Evolutionary conservation across 768 basidiomycete species (phyloP).

Genomic region (Termitomyces sp.): DNA sequence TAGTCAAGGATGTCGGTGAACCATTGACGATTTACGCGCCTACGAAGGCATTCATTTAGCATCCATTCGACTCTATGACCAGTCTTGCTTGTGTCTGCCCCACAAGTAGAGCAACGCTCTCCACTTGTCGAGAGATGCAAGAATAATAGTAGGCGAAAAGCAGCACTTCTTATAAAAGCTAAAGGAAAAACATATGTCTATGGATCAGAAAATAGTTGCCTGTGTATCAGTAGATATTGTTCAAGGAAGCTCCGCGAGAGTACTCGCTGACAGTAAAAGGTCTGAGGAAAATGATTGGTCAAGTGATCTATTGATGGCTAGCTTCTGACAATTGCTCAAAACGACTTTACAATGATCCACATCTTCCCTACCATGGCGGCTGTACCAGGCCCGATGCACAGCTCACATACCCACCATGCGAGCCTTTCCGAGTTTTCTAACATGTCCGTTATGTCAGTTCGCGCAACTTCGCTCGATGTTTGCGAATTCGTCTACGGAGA

Average conservation of each 20-base stretch:
- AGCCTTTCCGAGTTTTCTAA: conserved; percentile 16
- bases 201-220: background rate
- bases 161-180: too few species aligned
- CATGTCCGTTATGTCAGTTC: conserved; percentile 39
- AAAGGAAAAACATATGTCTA: background rate
- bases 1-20: too few species aligned
- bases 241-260: background rate
- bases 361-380: background rate
- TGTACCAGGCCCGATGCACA: background rate
- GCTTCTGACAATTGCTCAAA: too few species aligned
- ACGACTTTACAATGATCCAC: too few species aligned
- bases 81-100: too few species aligned
- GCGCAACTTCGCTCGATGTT: conserved; percentile 62
- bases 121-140: background rate
- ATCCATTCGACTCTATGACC: background rate
- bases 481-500: conserved; percentile 70
- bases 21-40: too few species aligned
- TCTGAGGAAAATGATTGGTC: background rate
- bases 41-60: background rate
- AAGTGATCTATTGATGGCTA: background rate
- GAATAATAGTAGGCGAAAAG: background rate
- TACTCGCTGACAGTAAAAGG: too few species aligned
- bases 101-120: background rate
- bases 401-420: conserved; percentile 2
- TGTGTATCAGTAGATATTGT: too few species aligned